Percentiles rank a stretch among this genome's conserved stretches.
These are phyloP conservation scores for Chlorencoelia australis DNA, from an alignment of 2,329 filamentous ascomycete genomes.

Conservation along the genomic window DNA sequence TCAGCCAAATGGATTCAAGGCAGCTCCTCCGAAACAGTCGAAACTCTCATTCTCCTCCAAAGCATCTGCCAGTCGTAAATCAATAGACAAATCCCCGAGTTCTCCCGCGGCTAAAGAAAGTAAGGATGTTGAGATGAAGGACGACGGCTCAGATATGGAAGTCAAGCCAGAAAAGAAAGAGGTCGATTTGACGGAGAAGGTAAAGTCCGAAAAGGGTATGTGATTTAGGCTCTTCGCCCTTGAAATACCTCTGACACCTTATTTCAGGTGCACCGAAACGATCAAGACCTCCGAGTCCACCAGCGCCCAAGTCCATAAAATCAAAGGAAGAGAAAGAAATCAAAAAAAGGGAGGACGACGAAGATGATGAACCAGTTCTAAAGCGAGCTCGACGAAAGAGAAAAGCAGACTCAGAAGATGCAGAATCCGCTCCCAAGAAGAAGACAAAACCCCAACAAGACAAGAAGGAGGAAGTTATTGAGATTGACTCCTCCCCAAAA, in stretches of 20 bases:
- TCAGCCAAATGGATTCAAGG: conserved; percentile 43
- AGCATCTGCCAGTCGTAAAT: conserved; percentile 28
- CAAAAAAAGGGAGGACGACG: conserved; percentile 40
- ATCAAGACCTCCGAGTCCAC: conserved; percentile 15
- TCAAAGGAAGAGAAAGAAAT: conserved; percentile 22
- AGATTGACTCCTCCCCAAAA: conserved; percentile 16
- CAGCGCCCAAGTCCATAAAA: conserved; percentile 12
- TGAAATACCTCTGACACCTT: neutral
- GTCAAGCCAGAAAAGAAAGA: conserved; percentile 12
- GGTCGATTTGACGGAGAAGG: conserved; percentile 14
- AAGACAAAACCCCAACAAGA: conserved; percentile 13
- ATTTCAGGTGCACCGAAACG: conserved; percentile 18
- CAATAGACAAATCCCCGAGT: conserved; percentile 20
- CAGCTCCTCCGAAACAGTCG: conserved; percentile 60
- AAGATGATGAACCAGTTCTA: conserved; percentile 15
- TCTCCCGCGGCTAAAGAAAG: conserved; percentile 15
- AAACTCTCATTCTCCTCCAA: conserved; percentile 67
- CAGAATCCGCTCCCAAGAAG: conserved; percentile 10
- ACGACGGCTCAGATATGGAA: conserved; percentile 16
- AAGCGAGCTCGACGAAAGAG: conserved; percentile 32
- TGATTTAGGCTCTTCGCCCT: neutral
- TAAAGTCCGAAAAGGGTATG: neutral
- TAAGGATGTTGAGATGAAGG: conserved; percentile 22
- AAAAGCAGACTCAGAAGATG: conserved; percentile 39
- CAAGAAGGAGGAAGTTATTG: conserved; percentile 33